Evolutionary conservation across 306 rosid species (phyloP).

Genomic region (Fragaria nilgerrensis): DNA sequence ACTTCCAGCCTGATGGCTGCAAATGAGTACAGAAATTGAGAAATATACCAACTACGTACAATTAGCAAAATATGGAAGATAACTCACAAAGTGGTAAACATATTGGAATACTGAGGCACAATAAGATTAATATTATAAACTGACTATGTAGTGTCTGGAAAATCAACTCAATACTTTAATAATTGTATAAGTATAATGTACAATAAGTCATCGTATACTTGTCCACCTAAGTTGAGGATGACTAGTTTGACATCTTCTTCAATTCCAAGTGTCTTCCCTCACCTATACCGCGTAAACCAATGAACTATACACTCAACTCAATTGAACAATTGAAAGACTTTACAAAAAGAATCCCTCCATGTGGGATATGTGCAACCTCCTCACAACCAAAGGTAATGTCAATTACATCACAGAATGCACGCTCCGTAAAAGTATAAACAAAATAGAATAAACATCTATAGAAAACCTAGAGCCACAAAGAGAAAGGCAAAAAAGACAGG

Average conservation of each 20-base stretch:
- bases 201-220: slow-evolving; percentile 45
- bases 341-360: too few relatives aligned
- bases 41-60: too few relatives aligned
- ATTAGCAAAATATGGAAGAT: too few relatives aligned
- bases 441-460: too few relatives aligned
- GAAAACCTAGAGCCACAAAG: not conserved
- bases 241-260: slow-evolving; percentile 66
- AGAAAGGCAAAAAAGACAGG: not conserved
- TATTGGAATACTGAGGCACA: too few relatives aligned
- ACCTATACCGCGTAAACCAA: slow-evolving; percentile 50
- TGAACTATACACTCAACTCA: slow-evolving; percentile 12
- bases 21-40: too few relatives aligned
- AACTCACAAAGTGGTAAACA: too few relatives aligned
- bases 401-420: too few relatives aligned
- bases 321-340: not conserved
- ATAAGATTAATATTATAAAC: not conserved
- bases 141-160: not conserved
- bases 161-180: not conserved
- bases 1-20: too few relatives aligned
- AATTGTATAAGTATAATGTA: not conserved
- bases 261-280: slow-evolving; percentile 68
- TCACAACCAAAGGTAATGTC: too few relatives aligned
- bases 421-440: too few relatives aligned
- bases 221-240: slow-evolving; percentile 96
- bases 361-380: too few relatives aligned